Percentiles rank a stretch among this genome's conserved stretches.
These are phyloP conservation scores for Podila clonocystis DNA, from an alignment of 192 early-diverging fungal genomes.

Conservation along the genomic window DNA sequence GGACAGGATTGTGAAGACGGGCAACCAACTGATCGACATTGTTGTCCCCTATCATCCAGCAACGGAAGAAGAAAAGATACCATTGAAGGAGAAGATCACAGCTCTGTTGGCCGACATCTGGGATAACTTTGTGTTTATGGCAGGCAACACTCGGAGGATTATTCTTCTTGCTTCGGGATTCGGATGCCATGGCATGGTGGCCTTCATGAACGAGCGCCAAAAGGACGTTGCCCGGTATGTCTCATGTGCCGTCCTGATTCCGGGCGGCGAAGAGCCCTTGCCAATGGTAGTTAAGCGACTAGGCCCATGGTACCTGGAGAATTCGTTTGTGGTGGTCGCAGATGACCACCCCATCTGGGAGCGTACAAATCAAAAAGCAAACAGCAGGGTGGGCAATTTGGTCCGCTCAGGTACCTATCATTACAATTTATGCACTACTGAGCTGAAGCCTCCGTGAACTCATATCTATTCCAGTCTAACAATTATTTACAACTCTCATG, in stretches of 20 bases:
- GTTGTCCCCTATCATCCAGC: conserved; percentile 37
- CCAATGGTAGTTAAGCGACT: conserved; percentile 46
- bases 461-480: too few species aligned
- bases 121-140: conserved; percentile 42
- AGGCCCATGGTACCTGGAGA: conserved; percentile 34
- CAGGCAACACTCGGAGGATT: conserved; percentile 21
- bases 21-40: conserved; percentile 36
- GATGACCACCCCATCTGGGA: conserved; percentile 48
- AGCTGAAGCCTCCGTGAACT: too few species aligned
- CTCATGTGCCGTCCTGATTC: conserved; percentile 46
- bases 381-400: conserved; percentile 24
- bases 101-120: conserved; percentile 46
- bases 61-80: conserved; percentile 31
- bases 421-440: background rate
- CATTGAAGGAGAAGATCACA: conserved; percentile 38
- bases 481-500: background rate
- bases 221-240: conserved; percentile 40
- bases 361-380: conserved; percentile 15
- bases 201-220: conserved; percentile 53
- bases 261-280: conserved; percentile 36
- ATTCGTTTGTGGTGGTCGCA: conserved; percentile 37
- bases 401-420: conserved; percentile 26
- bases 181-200: conserved; percentile 44
- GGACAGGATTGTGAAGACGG: conserved; percentile 35
- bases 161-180: conserved; percentile 47